These are phyloP conservation scores for Dentipellis fragilis DNA, from an alignment of 768 basidiomycete species.

Conservation along the genomic window DNA sequence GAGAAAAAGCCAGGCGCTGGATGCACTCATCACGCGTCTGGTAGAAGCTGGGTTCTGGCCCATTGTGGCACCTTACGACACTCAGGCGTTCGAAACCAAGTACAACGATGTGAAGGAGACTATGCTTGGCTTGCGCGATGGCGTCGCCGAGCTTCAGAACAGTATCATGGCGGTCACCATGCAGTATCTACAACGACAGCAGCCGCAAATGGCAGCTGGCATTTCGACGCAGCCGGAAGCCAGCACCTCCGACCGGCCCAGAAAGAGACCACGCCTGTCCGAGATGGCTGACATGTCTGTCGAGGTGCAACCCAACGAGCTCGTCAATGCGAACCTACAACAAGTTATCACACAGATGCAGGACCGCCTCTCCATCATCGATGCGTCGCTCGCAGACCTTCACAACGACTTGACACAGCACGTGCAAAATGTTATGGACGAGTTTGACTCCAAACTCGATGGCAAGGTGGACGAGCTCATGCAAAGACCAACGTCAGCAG, in stretches of 20 bases:
- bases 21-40: constrained; percentile 20
- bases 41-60: constrained; percentile 32
- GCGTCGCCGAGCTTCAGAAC: constrained; percentile 11
- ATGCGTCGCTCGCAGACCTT: constrained; percentile 8
- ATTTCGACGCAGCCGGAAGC: not conserved
- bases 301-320: constrained; percentile 6
- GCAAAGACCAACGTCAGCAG: not conserved
- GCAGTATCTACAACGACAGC: not conserved
- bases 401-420: constrained; percentile 12
- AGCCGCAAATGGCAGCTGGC: not conserved
- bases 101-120: constrained; percentile 19
- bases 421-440: constrained; percentile 4
- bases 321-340: not conserved
- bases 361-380: constrained; percentile 7
- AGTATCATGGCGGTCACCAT: constrained; percentile 2
- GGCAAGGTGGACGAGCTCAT: constrained; percentile 12
- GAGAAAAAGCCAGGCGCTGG: constrained; percentile 25
- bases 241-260: not conserved
- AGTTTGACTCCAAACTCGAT: constrained; percentile 8
- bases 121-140: constrained; percentile 21
- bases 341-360: constrained; percentile 5
- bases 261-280: not conserved
- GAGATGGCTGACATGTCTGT: not conserved
- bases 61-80: constrained; percentile 17
- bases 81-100: constrained; percentile 15